Conservation (phyloP, 805 yeast species). For the Lachancea nothofagi region DNA sequence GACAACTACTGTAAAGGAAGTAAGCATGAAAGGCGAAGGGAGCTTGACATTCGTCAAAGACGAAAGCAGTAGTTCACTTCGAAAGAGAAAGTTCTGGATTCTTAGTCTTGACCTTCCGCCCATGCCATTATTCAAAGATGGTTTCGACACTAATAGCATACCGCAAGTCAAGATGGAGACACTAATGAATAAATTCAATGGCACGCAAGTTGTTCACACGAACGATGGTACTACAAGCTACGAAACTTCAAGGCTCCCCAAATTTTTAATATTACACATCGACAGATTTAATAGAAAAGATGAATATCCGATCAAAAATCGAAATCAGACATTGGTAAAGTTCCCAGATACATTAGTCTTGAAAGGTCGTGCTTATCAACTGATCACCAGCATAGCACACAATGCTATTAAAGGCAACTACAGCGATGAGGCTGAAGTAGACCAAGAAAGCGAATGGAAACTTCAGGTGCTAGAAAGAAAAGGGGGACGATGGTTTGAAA, state of each 20-base stretch:
- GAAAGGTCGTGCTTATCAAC: constrained; percentile 34
- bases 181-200: constrained; percentile 41
- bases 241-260: constrained; percentile 43
- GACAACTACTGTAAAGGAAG: constrained; percentile 24
- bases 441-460: constrained; percentile 40
- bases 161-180: constrained; percentile 46
- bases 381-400: constrained; percentile 46
- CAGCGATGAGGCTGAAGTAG: constrained; percentile 25
- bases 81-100: constrained; percentile 28
- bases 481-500: constrained; percentile 50
- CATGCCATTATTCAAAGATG: constrained; percentile 46
- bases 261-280: constrained; percentile 48
- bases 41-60: constrained; percentile 16
- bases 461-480: constrained; percentile 42
- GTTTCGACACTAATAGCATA: constrained; percentile 39
- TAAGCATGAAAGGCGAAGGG: constrained; percentile 24
- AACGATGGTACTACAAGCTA: constrained; percentile 36
- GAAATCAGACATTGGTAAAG: constrained; percentile 60
- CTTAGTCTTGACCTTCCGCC: constrained; percentile 58
- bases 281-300: constrained; percentile 44
- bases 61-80: constrained; percentile 15
- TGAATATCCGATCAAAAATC: constrained; percentile 33
- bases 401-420: constrained; percentile 5
- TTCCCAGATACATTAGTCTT: constrained; percentile 41
- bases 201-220: constrained; percentile 31